Evolutionary conservation across 2,329 filamentous ascomycete genomes (phyloP).

Genomic region (Orbilia quercus): DNA sequence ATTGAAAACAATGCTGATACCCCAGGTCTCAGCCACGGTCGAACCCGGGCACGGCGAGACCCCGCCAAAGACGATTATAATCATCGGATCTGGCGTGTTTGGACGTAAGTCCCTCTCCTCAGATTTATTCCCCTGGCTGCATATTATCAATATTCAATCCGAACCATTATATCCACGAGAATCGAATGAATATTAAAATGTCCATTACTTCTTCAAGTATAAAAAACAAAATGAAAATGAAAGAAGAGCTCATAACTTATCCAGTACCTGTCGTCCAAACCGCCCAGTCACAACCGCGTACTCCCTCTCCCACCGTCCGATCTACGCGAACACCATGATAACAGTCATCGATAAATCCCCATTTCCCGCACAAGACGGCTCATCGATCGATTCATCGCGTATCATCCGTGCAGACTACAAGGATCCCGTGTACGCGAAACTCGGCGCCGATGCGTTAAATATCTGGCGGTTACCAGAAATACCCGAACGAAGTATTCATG

Average conservation of each 20-base stretch:
- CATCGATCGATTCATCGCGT: constrained; percentile 73
- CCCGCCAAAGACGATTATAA: constrained; percentile 68
- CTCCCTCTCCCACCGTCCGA: constrained; percentile 57
- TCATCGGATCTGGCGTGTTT: constrained; percentile 76
- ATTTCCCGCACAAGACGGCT: constrained; percentile 71
- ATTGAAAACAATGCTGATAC: too few species aligned
- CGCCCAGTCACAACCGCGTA: constrained; percentile 59
- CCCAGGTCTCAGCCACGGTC: constrained; percentile 22
- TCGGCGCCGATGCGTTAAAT: constrained; percentile 77
- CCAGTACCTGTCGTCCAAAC: constrained; percentile 59
- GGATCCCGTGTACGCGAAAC: constrained; percentile 77
- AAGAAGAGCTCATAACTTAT: constrained; percentile 56
- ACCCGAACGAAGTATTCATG: too few species aligned
- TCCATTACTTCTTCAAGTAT: constrained; percentile 61
- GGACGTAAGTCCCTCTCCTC: constrained; percentile 63
- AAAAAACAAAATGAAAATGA: constrained; percentile 52
- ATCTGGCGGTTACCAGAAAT: constrained; percentile 69
- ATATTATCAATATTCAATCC: too few species aligned
- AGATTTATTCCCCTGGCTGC: constrained; percentile 60
- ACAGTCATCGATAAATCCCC: constrained; percentile 71
- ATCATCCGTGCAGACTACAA: constrained; percentile 82
- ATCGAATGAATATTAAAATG: too few species aligned
- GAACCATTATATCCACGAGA: too few species aligned
- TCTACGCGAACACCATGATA: constrained; percentile 72
- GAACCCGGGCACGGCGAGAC: constrained; percentile 28